Evolutionary conservation across 2,329 filamentous ascomycete genomes (phyloP), one percentile per base, ranked within the genome.

Genomic region (Paecilomyces sp.): DNA sequence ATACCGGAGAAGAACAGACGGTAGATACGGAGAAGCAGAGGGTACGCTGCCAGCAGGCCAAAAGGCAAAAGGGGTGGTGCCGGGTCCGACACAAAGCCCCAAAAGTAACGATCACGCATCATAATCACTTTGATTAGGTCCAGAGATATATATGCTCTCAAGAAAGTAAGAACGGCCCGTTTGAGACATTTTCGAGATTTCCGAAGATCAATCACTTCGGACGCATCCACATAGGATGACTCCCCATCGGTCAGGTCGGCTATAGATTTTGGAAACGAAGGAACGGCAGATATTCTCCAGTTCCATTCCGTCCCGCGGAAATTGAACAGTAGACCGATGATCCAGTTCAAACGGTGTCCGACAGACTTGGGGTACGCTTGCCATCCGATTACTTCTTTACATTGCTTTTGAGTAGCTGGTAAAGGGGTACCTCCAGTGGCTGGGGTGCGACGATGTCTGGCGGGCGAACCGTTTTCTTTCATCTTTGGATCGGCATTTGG

Each of bases 91-190:
- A 83, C 69, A 60, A 86, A 68, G 51, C 80, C 80, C 74, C 81
- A 81, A 74, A 92, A 96, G 76, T 93, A 96, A 0, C 88, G 87
- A 67, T 97, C 93, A 57, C 84, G 83, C 65, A 88, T 86, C 77
- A 91, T 87, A 62, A 85, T 63, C 1, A 86, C 81, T 67, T 89
- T 89, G 57, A 90, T 73, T 6, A 85, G 60, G 72, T 97, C 93
- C 8, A 96, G 77, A 7, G 83, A 62, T 12, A 94, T 63, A 69
- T 90, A 94, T 63, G 80, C 79, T 41, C 82, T 59, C 1, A 84
- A 58, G n/a, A 88, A 75, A 5, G 69, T 77, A 8, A 72, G 59
- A 11, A 86, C 61, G 28, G 80, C 79, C 15, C 68, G 65, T 58
- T 73, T 71, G 50, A 87, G 59, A 52, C 88, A 80, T 2, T 76